These are phyloP conservation scores for Emergomyces orientalis DNA, from an alignment of 2,329 filamentous ascomycete genomes.

Conservation along the genomic window DNA sequence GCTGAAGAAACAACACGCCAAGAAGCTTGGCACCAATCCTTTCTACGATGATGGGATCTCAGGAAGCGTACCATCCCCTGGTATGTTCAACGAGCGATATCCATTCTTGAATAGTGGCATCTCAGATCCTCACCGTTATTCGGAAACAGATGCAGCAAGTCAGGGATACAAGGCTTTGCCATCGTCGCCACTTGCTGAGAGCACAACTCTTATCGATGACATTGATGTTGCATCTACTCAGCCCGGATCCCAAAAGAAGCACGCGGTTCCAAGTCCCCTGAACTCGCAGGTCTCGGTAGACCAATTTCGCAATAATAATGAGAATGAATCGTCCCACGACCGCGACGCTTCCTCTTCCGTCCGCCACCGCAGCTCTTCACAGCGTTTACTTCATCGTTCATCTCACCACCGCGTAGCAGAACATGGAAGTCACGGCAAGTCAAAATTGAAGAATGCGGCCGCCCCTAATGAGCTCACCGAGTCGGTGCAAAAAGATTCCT, in stretches of 20 bases:
- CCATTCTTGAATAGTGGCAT: background rate
- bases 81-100: constrained; percentile 4
- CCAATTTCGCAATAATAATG: background rate
- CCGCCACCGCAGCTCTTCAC: constrained; percentile 1
- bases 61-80: background rate
- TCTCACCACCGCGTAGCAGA: constrained; percentile 5
- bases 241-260: background rate
- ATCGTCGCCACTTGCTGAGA: constrained; percentile 1
- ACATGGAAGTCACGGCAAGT: constrained; percentile 8
- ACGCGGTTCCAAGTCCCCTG: background rate
- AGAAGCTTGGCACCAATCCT: constrained; percentile 1
- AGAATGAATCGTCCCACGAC: background rate
- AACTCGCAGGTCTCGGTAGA: background rate
- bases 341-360: background rate
- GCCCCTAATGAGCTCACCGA: background rate
- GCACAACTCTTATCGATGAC: constrained; percentile 1
- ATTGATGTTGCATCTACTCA: background rate
- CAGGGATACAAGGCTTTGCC: background rate
- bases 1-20: background rate
- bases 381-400: constrained; percentile 10
- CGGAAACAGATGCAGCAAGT: background rate
- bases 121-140: background rate
- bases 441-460: constrained; percentile 8
- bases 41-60: constrained; percentile 1
- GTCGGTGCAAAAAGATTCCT: background rate